phyloP scores from a whole-genome alignment of 139 green algal species.

The Limnomonas spitsbergensis region DNA sequence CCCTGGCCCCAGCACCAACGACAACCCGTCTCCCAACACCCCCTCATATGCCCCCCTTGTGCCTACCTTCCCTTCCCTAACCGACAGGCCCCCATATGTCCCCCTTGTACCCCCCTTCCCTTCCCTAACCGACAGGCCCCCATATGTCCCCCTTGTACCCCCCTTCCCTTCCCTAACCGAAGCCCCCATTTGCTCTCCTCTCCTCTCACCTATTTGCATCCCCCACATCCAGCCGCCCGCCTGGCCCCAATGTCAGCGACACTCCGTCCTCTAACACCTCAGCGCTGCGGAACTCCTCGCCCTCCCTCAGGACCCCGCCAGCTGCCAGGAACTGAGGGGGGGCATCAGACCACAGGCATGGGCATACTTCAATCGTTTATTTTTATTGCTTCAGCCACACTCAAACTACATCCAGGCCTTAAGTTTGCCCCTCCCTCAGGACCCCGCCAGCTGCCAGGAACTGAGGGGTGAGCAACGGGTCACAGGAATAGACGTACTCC shows the following conservation, averaged over 20 bases:
- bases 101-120: too few relatives aligned
- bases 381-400: too few relatives aligned
- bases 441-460: conserved; percentile 55
- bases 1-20: conserved; percentile 25
- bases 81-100: too few relatives aligned
- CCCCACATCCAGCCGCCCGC: conserved; percentile 23
- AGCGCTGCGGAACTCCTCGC: conserved; percentile 48
- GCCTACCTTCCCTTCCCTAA: too few relatives aligned
- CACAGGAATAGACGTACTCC: too few relatives aligned
- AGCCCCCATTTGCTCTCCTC: too few relatives aligned
- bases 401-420: conserved; percentile 42
- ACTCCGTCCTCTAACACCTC: conserved; percentile 51
- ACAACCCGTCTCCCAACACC: conserved; percentile 47
- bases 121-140: too few relatives aligned
- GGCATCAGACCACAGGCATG: neutral
- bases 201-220: conserved; percentile 60
- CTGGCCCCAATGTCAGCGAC: conserved; percentile 22
- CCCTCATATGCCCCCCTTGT: too few relatives aligned
- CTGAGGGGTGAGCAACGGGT: neutral
- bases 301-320: conserved; percentile 57
- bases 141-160: too few relatives aligned
- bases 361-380: too few relatives aligned
- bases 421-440: conserved; percentile 53
- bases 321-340: conserved; percentile 39
- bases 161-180: too few relatives aligned